Evolutionary conservation across 1,284 basidiomycete species (phyloP), one percentile per base, ranked within the genome.

Genomic region (Boletus sp.): DNA sequence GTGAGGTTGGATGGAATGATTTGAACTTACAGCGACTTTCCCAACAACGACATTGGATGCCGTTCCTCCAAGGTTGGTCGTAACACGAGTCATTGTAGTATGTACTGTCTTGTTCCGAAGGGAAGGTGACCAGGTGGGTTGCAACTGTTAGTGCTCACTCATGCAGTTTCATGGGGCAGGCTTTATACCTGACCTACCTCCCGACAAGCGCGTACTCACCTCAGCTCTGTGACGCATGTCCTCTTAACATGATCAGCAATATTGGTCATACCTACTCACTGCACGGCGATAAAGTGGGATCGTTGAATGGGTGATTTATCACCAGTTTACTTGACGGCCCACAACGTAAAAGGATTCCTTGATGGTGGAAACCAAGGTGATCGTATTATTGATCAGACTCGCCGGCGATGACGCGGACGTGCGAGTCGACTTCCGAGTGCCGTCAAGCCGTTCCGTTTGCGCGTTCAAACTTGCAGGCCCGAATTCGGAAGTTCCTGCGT

Each of bases 21-120:
- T 1, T 9, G 41, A 12, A 68, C 76, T 54, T 61, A 77, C 76
- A 20, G 68, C 77, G 22, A 78, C 68, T 64, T 73, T 76, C 1
- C 67, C 73, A 41, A 78, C 70, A 9, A 68, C 63, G 27, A 67
- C 20, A 24, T 51, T 22, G 15, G 64, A 66, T 12, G 64, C 64
- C 7, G 65, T 74, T 20, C 75, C 75, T 55, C 76, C 74, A 24
- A 77, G 74, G 11, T 62, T 71, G 6, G 63, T 66, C 11, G 71
- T 69, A 39, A 46, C 44, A n/a, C 51, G 56, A 16, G 60, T 59
- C 70, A 69, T 72, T 7, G 42, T 20, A 6, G 4, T 46, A 24
- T 24, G 24, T 24, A 24, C 24, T 24, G 24, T 24, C 13, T 53
- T 39, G 18, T 46, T 35, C 35, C 24, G 41, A 52, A 12, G 31